Conservation (phyloP, 2,329 filamentous ascomycete genomes). For the Leptographium wingfieldii region DNA sequence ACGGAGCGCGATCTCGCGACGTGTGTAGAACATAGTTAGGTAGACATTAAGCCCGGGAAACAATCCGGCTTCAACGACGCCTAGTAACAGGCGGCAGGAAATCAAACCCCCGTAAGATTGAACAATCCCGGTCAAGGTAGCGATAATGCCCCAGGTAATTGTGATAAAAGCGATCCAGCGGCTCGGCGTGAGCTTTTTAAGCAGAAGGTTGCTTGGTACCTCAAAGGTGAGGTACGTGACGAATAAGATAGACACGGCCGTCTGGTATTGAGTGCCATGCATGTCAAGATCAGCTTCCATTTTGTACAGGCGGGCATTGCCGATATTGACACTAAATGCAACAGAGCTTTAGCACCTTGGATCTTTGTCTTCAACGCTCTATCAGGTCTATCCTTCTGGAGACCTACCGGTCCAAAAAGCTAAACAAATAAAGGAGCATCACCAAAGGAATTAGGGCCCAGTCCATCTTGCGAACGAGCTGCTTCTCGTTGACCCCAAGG, state of each 20-base stretch:
- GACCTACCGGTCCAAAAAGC: slow-evolving; percentile 57
- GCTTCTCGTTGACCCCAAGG: slow-evolving; percentile 29
- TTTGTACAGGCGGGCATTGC: slow-evolving; percentile 54
- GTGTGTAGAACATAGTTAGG: slow-evolving; percentile 65
- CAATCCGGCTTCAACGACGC: slow-evolving; percentile 54
- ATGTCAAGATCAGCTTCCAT: slow-evolving; percentile 51
- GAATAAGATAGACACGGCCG: slow-evolving; percentile 53
- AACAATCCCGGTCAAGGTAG: slow-evolving; percentile 55
- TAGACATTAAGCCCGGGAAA: slow-evolving; percentile 59
- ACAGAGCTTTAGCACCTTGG: neutral
- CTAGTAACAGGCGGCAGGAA: slow-evolving; percentile 56
- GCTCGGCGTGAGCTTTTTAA: slow-evolving; percentile 50
- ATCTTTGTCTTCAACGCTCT: neutral
- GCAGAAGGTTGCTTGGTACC: slow-evolving; percentile 50
- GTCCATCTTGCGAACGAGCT: slow-evolving; percentile 53
- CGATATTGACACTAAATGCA: slow-evolving; percentile 44
- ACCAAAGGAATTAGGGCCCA: slow-evolving; percentile 50
- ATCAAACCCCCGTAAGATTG: slow-evolving; percentile 52
- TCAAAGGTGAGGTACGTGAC: slow-evolving; percentile 52
- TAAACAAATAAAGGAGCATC: slow-evolving; percentile 60
- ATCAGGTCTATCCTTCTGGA: neutral
- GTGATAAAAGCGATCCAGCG: slow-evolving; percentile 55
- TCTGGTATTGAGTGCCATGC: slow-evolving; percentile 53
- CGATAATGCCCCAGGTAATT: slow-evolving; percentile 51
- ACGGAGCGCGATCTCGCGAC: slow-evolving; percentile 56